A percentile compares a stretch with the other conserved stretches of the same genome.
Evolutionary conservation across 2,329 filamentous ascomycete genomes (phyloP).

Genomic region (Cylindrodendrum hubeiense): DNA sequence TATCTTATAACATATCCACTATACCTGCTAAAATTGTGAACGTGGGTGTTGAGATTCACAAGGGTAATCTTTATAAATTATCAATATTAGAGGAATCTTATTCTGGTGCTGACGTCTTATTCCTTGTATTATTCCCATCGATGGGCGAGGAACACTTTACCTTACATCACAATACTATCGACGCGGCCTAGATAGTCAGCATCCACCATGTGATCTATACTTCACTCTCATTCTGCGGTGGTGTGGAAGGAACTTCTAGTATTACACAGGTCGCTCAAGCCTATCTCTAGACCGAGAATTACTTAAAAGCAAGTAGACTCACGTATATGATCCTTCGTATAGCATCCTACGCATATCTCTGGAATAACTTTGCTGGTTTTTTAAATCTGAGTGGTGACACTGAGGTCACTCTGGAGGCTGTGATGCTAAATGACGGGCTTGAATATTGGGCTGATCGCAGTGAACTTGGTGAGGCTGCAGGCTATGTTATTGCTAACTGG

Average conservation of each 20-base stretch:
- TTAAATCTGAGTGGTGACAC: neutral
- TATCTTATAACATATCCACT: neutral
- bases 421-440: conserved; percentile 1
- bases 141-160: neutral
- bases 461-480: conserved; percentile 1
- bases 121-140: neutral
- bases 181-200: neutral
- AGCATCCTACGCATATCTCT: neutral
- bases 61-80: neutral
- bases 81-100: neutral
- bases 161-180: neutral
- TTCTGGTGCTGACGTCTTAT: neutral
- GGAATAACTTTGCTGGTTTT: neutral
- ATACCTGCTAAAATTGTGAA: neutral
- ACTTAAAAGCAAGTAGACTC: neutral
- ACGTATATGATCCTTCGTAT: neutral
- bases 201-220: neutral
- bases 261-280: neutral
- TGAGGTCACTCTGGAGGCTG: conserved; percentile 1
- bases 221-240: neutral
- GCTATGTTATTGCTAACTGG: neutral
- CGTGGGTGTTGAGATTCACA: neutral
- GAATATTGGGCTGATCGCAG: conserved; percentile 2
- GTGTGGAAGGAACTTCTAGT: neutral
- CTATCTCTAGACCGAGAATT: neutral